phyloP scores from a whole-genome alignment of 2,329 filamentous ascomycete species.

The Hymenoscyphus albidus region DNA sequence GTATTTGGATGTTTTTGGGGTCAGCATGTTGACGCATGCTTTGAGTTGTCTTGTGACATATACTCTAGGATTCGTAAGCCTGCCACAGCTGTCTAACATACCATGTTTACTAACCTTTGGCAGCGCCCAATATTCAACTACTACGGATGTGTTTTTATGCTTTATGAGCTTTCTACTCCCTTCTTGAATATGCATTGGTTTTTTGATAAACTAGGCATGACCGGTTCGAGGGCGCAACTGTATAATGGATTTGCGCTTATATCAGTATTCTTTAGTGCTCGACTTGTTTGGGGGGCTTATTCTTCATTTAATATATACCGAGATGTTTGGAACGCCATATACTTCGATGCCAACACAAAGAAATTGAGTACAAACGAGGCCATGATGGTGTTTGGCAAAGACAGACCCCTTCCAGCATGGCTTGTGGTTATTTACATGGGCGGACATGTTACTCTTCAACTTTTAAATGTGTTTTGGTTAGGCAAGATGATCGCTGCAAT shows the following conservation, averaged over 20 bases:
- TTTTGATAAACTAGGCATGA: constrained; percentile 77
- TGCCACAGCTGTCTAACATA: not conserved
- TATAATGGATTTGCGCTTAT: constrained; percentile 72
- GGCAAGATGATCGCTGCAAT: constrained; percentile 61
- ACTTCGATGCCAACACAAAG: constrained; percentile 29
- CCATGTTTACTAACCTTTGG: constrained; percentile 9
- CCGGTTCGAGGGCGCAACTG: constrained; percentile 68
- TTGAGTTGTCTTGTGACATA: constrained; percentile 65
- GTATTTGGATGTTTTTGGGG: constrained; percentile 68
- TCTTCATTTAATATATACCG: constrained; percentile 63
- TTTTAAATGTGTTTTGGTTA: constrained; percentile 81
- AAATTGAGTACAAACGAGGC: constrained; percentile 37
- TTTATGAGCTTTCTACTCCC: constrained; percentile 79
- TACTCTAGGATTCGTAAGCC: constrained; percentile 70
- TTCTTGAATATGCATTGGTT: constrained; percentile 90
- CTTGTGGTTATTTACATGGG: constrained; percentile 64
- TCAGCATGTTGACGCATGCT: constrained; percentile 59
- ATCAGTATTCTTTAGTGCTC: constrained; percentile 68
- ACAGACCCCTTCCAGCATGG: constrained; percentile 56
- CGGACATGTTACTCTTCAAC: constrained; percentile 66
- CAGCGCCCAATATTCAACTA: constrained; percentile 79
- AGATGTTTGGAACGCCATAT: constrained; percentile 55
- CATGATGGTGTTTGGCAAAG: constrained; percentile 37
- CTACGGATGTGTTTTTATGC: constrained; percentile 73
- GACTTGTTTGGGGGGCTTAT: constrained; percentile 73